phyloP scores from a whole-genome alignment of 2,329 filamentous ascomycete species.

The Hypoxylon sp. region DNA sequence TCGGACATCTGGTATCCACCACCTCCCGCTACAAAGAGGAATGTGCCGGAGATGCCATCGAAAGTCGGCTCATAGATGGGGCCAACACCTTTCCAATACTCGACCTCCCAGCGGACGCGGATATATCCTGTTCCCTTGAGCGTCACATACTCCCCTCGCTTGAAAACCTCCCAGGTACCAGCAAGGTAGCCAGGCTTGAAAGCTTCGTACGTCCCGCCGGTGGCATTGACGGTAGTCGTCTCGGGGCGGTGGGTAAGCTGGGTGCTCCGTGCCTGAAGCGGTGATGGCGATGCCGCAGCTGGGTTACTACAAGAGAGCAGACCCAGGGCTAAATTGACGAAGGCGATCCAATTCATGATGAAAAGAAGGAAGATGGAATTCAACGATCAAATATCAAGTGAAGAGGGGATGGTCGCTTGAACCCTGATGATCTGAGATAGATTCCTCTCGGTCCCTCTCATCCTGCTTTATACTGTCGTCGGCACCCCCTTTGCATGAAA shows the following conservation, averaged over 20 bases:
- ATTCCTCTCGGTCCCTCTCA: neutral
- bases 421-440: neutral
- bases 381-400: neutral
- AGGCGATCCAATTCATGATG: slow-evolving; percentile 1
- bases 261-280: neutral
- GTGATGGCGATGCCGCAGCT: slow-evolving; percentile 1
- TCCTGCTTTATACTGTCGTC: slow-evolving; percentile 11
- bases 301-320: neutral
- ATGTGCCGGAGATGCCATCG: slow-evolving; percentile 11
- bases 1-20: slow-evolving; percentile 19
- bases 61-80: slow-evolving; percentile 10
- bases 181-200: slow-evolving; percentile 5
- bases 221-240: slow-evolving; percentile 8
- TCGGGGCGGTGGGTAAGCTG: slow-evolving; percentile 4
- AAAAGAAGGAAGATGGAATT: neutral
- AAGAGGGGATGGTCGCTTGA: neutral
- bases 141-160: slow-evolving; percentile 18
- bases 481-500: neutral
- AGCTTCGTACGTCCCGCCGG: slow-evolving; percentile 2
- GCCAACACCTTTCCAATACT: slow-evolving; percentile 23
- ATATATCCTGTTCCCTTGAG: slow-evolving; percentile 24
- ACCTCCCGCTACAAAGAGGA: slow-evolving; percentile 19
- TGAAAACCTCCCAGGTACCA: slow-evolving; percentile 19
- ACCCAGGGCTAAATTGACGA: neutral
- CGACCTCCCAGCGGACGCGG: slow-evolving; percentile 29